Base-by-base conservation (phyloP, 169 alveolate species). In the Plasmodium chabaudi region DNA sequence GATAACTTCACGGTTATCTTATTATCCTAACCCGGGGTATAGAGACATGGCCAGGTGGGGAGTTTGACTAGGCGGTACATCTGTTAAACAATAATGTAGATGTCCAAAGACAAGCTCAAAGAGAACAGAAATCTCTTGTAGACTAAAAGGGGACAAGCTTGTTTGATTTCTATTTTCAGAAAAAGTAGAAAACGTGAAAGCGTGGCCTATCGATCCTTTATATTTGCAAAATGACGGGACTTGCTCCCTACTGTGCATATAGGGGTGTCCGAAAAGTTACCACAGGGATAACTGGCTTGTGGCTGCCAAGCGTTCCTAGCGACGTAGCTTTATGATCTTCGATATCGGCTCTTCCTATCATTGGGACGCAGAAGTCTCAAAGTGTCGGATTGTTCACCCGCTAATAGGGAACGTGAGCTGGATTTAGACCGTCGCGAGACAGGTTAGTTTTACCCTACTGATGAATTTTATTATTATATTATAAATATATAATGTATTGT, bases 21-120 rank as follows among this genome's bases (percentile, higher is more conserved):
- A 92, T 92, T 94, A 91, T 92, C 95, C 79, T 79, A 93, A 53
- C 74, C 89, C 25, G 1, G 1, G 25, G 25, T 21, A 21, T 94
- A 94, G 93, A 94, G 96, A 94, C 96, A 95, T 88, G 74, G 97
- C 94, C 98, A 95, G 97, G 97, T 95, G 96, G 97, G 98, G 98
- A 95, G 98, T 95, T 96, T 94, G 97, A 97, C 97, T 95, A 96
- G 98, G 98, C 97, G 98, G 97, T 97, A 95, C 96, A 95, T 96
- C 97, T 95, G 96, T 93, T 88, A 95, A 94, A 95, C 92, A 92
- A 88, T 94, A 96, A 94, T 97, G 96, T 97, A 95, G 97, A 96
- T 96, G 98, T 95, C 97, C 97, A 88, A 94, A 89, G 98, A 77
- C 88, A 93, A 94, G 98, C 97, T 95, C 97, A 95, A 92, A 92